A percentile compares a stretch with the other conserved stretches of the same genome.
Conservation (phyloP, 176 grass and related monocot species). For the Rhynchospora breviuscula region DNA sequence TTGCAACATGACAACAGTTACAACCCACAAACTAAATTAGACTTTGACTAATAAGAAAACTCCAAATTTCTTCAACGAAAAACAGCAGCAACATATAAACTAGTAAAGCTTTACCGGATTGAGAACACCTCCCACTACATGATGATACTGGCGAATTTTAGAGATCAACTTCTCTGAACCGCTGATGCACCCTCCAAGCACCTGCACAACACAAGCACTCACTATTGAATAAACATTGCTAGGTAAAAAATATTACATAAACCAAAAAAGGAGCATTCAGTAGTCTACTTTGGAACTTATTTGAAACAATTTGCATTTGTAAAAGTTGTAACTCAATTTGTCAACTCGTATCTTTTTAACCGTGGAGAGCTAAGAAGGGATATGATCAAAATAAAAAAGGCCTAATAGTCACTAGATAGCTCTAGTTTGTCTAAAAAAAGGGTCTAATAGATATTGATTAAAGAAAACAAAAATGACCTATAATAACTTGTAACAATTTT, state of each 20-base stretch:
- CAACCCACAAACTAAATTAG: background rate
- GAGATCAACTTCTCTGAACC: conserved; percentile 45
- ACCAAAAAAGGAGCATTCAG: background rate
- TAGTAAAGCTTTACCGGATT: conserved; percentile 55
- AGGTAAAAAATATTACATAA: background rate
- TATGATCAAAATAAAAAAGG: background rate
- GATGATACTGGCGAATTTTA: conserved; percentile 50
- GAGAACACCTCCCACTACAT: conserved; percentile 67
- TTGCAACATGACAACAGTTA: background rate
- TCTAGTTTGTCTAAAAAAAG: background rate
- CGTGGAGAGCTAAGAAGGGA: background rate
- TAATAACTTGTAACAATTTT: background rate
- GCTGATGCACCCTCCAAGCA: conserved; percentile 73
- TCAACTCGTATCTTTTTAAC: background rate
- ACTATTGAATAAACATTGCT: background rate
- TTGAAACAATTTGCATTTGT: background rate
- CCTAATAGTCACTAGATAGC: too few species aligned
- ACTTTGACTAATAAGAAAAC: background rate
- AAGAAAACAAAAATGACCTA: background rate
- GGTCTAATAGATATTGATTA: background rate
- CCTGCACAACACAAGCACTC: conserved; percentile 18
- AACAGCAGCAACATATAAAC: background rate
- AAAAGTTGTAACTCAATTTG: background rate
- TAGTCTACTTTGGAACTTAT: background rate
- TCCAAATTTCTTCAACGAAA: background rate